Percentiles rank a stretch among this genome's conserved stretches.
Conservation (phyloP, 1,284 basidiomycete species). For the Lignosus rhinocerotis region DNA sequence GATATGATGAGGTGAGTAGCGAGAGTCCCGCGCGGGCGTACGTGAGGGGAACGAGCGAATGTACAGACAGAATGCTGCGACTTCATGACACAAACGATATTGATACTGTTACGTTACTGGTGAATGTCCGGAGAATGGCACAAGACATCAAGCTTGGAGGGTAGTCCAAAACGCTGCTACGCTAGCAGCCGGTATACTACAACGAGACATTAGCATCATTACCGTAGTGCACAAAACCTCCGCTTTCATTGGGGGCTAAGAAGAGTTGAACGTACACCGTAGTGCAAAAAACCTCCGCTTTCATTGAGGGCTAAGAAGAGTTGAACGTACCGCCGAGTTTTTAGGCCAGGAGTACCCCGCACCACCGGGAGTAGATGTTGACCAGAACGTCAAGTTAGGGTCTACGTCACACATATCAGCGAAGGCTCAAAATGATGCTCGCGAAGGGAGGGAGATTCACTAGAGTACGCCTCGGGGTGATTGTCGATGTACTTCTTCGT, state of each 20-base stretch:
- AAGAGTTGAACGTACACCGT: not conserved
- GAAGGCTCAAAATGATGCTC: not conserved
- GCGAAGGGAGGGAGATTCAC: constrained; percentile 29
- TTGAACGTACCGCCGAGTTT: constrained; percentile 30
- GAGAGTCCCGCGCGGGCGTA: not conserved
- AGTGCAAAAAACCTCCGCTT: no score
- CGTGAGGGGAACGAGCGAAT: constrained; percentile 13
- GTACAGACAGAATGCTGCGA: constrained; percentile 12
- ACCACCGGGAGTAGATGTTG: constrained; percentile 22
- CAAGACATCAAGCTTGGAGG: constrained; percentile 7
- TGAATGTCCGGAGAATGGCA: constrained; percentile 16
- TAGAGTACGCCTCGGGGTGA: constrained; percentile 32
- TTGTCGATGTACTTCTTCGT: constrained; percentile 50
- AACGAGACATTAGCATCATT: not conserved
- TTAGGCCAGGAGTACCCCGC: constrained; percentile 35
- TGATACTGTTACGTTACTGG: constrained; percentile 24
- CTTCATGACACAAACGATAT: constrained; percentile 15
- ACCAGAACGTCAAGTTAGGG: constrained; percentile 32
- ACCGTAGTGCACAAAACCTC: no score
- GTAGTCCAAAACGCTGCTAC: constrained; percentile 6
- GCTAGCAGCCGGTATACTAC: constrained; percentile 19
- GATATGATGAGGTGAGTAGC: not conserved
- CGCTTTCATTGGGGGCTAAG: no score
- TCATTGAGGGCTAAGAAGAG: not conserved
- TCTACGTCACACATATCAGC: constrained; percentile 17